These are phyloP conservation scores for Penicillium sp. DNA, from an alignment of 2,329 filamentous ascomycete genomes.

Conservation along the genomic window DNA sequence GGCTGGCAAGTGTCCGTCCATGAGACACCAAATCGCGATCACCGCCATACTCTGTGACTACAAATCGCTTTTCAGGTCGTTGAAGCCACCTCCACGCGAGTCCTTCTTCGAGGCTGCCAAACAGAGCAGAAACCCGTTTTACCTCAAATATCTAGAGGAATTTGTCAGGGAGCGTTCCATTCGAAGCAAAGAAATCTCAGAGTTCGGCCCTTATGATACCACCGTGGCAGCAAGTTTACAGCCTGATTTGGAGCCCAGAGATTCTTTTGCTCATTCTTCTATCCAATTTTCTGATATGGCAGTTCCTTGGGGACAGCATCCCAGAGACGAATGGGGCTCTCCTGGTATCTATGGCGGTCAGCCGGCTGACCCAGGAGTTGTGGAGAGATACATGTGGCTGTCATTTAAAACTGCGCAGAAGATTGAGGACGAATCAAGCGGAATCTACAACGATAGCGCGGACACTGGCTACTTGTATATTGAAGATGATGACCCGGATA, in stretches of 20 bases:
- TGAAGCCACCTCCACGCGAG: slow-evolving; percentile 3
- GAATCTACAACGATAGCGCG: background rate
- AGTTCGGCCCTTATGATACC: background rate
- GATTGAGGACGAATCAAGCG: background rate
- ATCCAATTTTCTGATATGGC: background rate
- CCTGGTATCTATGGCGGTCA: slow-evolving; percentile 8
- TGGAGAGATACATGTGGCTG: slow-evolving; percentile 15
- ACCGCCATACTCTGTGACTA: slow-evolving; percentile 13
- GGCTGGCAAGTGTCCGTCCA: slow-evolving; percentile 12
- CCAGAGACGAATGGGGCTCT: background rate
- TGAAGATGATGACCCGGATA: background rate
- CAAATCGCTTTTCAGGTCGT: background rate
- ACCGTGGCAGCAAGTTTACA: slow-evolving; percentile 1
- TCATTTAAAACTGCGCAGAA: slow-evolving; percentile 2
- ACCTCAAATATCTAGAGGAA: slow-evolving; percentile 13
- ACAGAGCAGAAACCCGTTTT: slow-evolving; percentile 15
- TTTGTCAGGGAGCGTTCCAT: background rate
- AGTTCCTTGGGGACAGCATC: background rate
- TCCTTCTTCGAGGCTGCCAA: slow-evolving; percentile 11
- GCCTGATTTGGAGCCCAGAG: slow-evolving; percentile 12
- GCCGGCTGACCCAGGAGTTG: background rate
- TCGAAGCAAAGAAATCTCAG: background rate
- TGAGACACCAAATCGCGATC: slow-evolving; percentile 14
- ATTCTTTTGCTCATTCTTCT: background rate
- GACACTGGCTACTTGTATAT: background rate